phyloP scores from a whole-genome alignment of 1,284 basidiomycete species.

The Takashimella tepidaria region DNA sequence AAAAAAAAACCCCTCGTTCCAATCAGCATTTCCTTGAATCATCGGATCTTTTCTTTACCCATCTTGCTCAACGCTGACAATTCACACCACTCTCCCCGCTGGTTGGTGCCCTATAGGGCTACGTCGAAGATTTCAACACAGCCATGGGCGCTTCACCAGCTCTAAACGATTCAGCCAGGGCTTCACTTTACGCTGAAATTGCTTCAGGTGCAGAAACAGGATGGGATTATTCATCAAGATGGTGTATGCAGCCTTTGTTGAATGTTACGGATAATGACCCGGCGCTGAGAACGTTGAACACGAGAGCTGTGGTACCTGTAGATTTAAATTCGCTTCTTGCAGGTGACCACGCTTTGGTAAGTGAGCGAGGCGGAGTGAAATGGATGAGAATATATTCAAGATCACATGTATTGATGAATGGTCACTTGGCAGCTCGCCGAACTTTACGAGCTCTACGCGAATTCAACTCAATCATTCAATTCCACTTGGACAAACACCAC shows the following conservation, averaged over 20 bases:
- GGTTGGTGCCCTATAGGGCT: constrained; percentile 39
- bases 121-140: constrained; percentile 64
- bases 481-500: constrained; percentile 15
- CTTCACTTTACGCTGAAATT: constrained; percentile 77
- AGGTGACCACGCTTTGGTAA: constrained; percentile 55
- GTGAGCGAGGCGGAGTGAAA: constrained; percentile 44
- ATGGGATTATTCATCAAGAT: constrained; percentile 50
- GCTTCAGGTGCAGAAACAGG: constrained; percentile 80
- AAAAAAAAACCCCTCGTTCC: too few species aligned
- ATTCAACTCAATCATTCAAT: constrained; percentile 9
- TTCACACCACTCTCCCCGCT: constrained; percentile 50
- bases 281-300: constrained; percentile 65
- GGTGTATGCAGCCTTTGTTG: constrained; percentile 52
- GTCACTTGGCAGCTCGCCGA: constrained; percentile 56
- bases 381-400: background rate
- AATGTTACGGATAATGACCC: constrained; percentile 50
- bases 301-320: constrained; percentile 64
- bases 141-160: constrained; percentile 61
- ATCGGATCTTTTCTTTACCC: too few species aligned
- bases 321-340: constrained; percentile 76
- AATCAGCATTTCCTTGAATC: too few species aligned
- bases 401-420: too few species aligned
- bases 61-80: too few species aligned
- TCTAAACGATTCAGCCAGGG: constrained; percentile 59
- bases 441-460: constrained; percentile 54